Evolutionary conservation across 257 asterid genomes (phyloP), one percentile per base, ranked within the genome.

Genomic region (Solanum piurae): DNA sequence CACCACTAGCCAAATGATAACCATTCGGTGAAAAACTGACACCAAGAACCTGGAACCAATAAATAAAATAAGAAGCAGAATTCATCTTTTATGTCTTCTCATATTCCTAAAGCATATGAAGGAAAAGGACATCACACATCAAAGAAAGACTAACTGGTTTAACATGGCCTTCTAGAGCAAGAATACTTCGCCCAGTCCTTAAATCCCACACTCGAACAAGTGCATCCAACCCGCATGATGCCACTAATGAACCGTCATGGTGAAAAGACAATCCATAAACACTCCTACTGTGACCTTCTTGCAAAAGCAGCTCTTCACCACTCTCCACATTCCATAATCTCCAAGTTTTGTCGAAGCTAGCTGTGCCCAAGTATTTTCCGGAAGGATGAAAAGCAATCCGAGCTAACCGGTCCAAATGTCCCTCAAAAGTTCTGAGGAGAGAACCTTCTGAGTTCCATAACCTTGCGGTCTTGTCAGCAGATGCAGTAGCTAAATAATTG

Each of bases 181-280:
- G 98, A 88, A 97, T 92, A 88, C 99, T 96, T 92, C 93, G 92
- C 84, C 99, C 99, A 76, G 98, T 90, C 90, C 99, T 92, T 84
- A 97, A 93, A 93, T 97, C 99, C 99, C 99, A 97, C 66, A 95
- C 98, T 75, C 98, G 96, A 86, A 97, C 98, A 89, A 96, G 99
- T 21, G 99, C 85, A 91, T 97, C 98, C 74, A 97, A 90, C 83
- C 99, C 99, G 83, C 99, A 97, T 36, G 99, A 93, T 88, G 98
- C 99, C 60, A 93, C 99, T 86, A 97, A 93, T 72, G 99, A 96
- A 87, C 99, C 99, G 87, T 97, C 99, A 75, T 87, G 93, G 77
- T 96, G 98, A 88, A 97, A 97, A 73, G 95, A 55, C 52, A 97
- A 75, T 36, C 99, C 99, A 88, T 97, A 97, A 3, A 97, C 94